Base-by-base conservation (phyloP, 352 stramenopile genomes). In the Plasmopara muralis region DNA sequence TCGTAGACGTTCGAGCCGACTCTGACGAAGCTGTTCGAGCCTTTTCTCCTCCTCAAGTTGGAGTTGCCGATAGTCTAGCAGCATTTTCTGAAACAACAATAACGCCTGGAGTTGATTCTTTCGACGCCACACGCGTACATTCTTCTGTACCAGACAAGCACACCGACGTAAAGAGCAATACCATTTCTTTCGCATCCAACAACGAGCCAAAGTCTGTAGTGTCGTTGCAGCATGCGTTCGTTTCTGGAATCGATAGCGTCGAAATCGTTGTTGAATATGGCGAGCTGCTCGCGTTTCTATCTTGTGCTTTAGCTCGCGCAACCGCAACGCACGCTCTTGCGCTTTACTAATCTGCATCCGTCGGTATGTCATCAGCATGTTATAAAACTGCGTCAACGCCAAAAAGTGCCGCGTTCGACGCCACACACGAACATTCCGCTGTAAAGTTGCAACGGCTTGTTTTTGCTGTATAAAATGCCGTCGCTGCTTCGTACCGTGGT, bases 371-470 rank as follows among this genome's bases (percentile, higher is more conserved):
- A 68, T 62, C 13, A 75, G 18, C 57, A 74, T 55, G 4, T 62
- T 63, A 51, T 80, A 62, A 30, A 76, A 77, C 6, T 57, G 49
- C 31, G 50, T 58, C 31, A 83, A 42, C 29, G 50, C 67, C 25
- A 20, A 54, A 15, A 83, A 16, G 5, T 72, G 70, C 6, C 57
- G 53, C 18, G 55, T 64, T 7, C 57, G 54, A 53, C 68, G 72
- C 64, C 71, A 79, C 10, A 63, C 47, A 10, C 67, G 64, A 33
- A 70, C 42, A 55, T 70, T 83, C 33, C 64, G 64, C 62, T 83
- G 70, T 10, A 83, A 18, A 14, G 58, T 9, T 5, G 60, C 12
- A 9, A 45, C 54, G 40, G 69, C 55, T n/a, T 10, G 30, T 15
- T 62, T 66, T 30, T 62, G 29, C 31, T 57, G 47, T n/a, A 52